Evolutionary conservation across 345 rosid species (phyloP), one percentile per base, ranked within the genome.

Genomic region (Syzygium jambos): DNA sequence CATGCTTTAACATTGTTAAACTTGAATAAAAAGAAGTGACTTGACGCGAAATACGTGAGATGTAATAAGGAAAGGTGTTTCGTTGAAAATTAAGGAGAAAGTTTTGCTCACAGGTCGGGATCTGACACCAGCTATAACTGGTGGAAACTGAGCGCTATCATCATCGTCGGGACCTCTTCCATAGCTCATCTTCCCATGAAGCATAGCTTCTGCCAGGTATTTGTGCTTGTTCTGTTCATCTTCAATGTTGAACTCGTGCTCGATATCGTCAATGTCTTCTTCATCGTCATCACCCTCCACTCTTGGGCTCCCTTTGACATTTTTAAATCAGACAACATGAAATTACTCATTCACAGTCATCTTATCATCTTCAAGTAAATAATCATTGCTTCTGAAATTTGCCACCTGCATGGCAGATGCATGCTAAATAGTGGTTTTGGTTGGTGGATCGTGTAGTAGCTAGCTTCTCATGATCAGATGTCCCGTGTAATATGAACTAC

Each of bases 271-370:
- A 86, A 94, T 85, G 82, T 95, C 99, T 88, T 98, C 99, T 88
- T 98, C 99, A 86, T 98, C 99, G 10, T 98, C 99, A 86, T 98
- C 99, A 78, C 99, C 99, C 80, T 93, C 97, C 87, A 98, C 99
- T 86, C 99, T 91, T 9, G 99, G 93, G 61, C 99, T 93, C 89
- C 99, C 98, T 97, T 30, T 2, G 17, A 52, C 34, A 84, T 29
- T 29, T 52, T 52, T 84, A 84, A 85, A 78, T 19, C 34, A 55
- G 16, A 25, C 68, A 17, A 6, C 22, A 17, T 34, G 73, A 21
- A 56, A 22, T 52, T 30, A 22, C 55, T 29, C 49, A 4, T 53
- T 30, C 46, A 53, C 86, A 52, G 19, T n/a, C 51, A 78, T 21
- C 59, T 55, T 73, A 10, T 73, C 15, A 73, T 73, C 82, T 38